phyloP scores from a whole-genome alignment of 2,329 filamentous ascomycete genomes.

The Westerdykella ornata region DNA sequence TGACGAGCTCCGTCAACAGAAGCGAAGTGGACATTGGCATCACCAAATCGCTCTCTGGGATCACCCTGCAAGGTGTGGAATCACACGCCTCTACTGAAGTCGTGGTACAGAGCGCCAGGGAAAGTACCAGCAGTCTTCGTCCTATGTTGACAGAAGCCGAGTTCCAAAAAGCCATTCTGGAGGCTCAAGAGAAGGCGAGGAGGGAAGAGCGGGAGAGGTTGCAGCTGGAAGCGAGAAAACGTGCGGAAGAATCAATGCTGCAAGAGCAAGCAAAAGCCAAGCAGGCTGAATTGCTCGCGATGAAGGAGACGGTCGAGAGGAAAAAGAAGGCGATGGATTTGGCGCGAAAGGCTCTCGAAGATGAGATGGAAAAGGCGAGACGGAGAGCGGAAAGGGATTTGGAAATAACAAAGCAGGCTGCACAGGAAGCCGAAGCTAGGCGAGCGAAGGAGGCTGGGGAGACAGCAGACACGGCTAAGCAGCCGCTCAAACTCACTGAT shows the following conservation, averaged over 20 bases:
- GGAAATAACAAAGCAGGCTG: constrained; percentile 8
- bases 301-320: constrained; percentile 10
- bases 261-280: background rate
- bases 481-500: constrained; percentile 28
- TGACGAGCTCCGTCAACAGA: background rate
- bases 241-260: no score
- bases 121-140: background rate
- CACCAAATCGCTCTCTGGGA: background rate
- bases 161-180: background rate
- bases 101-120: background rate
- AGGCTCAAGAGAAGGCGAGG: constrained; percentile 1
- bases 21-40: background rate
- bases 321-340: constrained; percentile 13
- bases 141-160: background rate
- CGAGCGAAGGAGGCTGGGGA: background rate
- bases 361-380: constrained; percentile 9
- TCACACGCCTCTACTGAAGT: background rate
- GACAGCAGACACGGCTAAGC: background rate
- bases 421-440: constrained; percentile 2
- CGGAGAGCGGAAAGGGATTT: constrained; percentile 6
- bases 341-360: constrained; percentile 10
- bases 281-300: background rate
- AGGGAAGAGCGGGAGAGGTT: constrained; percentile 14
- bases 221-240: constrained; percentile 28
- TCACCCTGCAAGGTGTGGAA: background rate